A percentile compares a stretch with the other conserved stretches of the same genome.
These are phyloP conservation scores for Citrullus amarus DNA, from an alignment of 306 rosid genomes.

Conservation along the genomic window DNA sequence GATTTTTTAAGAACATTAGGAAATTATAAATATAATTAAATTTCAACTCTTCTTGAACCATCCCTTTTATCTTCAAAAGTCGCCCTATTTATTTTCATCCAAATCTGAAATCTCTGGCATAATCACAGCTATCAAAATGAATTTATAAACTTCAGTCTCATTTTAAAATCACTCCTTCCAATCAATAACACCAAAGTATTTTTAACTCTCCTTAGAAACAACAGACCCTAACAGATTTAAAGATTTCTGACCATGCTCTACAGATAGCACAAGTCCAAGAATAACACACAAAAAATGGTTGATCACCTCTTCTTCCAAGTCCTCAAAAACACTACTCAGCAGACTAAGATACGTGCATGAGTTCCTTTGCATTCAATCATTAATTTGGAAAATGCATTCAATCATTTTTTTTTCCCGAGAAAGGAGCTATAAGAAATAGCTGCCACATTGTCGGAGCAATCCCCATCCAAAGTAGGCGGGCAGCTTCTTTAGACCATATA, in stretches of 20 bases:
- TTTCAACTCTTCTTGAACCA: too few species aligned
- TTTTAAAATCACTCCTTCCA: not conserved
- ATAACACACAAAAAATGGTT: not conserved
- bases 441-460: too few species aligned
- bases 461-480: not conserved
- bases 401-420: too few species aligned
- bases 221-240: not conserved
- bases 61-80: too few species aligned
- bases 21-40: too few species aligned
- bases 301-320: not conserved
- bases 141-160: not conserved
- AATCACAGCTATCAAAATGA: not conserved
- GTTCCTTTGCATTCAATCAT: not conserved
- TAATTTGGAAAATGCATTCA: not conserved
- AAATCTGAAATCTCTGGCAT: too few species aligned
- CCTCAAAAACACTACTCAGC: not conserved
- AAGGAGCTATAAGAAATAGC: too few species aligned
- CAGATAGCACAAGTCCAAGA: not conserved
- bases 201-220: not conserved
- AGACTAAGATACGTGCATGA: not conserved
- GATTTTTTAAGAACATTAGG: too few species aligned
- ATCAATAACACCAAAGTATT: not conserved
- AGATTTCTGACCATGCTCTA: not conserved
- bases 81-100: too few species aligned
- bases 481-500: not conserved